Evolutionary conservation across 371 early-diverging fungal species (phyloP), one percentile per base, ranked within the genome.

Genomic region (Circinella umbellata): DNA sequence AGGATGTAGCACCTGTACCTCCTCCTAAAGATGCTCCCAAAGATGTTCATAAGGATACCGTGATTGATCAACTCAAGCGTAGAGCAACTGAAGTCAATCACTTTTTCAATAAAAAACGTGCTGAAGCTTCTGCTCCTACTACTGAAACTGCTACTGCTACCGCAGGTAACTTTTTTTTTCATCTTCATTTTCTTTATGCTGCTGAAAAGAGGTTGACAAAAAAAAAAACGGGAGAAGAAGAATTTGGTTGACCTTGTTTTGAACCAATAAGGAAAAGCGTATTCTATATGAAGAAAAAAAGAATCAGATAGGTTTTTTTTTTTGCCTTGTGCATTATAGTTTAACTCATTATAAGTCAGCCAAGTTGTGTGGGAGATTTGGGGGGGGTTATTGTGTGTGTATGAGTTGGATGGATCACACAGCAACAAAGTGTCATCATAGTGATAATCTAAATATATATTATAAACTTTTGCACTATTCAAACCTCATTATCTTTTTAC

Each of bases 61-160:
- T 57, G 57, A 57, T 57, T 34, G 57, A 57, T 34, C 57, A 57
- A 34, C 20, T 57, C 27, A 57, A 57, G 34, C 57, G 57, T 34
- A 57, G 35, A 18, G 57, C 57, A 5, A 57, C 35, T 18, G 51
- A 51, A n/a, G 57, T 57, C 4, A 57, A 57, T n/a, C 20, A 57
- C 34, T 57, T 57, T 34, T 57, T 57, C 34, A n/a, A 34, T n/a
- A 34, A 57, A 14, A 57, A 57, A n/a, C 20, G 35, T 27, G 57
- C 27, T n/a, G 34, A 57, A 34, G 8, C 51, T 51, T 51, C 51
- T 14, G n/a, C 51, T 17, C n/a, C 51, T 51, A 27, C 57, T 9
- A 27, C 57, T 34, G 57, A 57, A 57, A 34, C 57, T 11, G 5
- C 27, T 27, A 34, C 18, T 18, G 57, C 57, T 34, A 34, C 57